Conservation (phyloP, 306 rosid species). For the Clitoria ternatea region DNA sequence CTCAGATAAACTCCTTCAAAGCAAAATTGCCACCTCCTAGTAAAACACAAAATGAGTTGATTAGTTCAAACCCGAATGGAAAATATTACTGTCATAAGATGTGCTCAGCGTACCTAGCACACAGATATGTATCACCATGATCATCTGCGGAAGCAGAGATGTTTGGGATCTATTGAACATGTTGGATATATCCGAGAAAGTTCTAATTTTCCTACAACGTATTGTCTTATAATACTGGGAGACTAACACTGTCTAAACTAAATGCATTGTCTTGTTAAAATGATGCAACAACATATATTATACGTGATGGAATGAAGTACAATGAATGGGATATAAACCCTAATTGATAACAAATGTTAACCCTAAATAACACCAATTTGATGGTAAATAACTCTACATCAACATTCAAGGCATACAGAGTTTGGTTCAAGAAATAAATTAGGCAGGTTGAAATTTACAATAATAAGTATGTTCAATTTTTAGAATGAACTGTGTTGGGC, state of each 20-base stretch:
- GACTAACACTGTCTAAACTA: not conserved
- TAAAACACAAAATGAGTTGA: no score
- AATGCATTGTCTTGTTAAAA: not conserved
- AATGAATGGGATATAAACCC: not conserved
- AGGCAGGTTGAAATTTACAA: not conserved
- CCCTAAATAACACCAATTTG: not conserved
- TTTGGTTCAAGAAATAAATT: not conserved
- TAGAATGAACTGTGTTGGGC: not conserved
- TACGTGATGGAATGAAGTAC: not conserved
- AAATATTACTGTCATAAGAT: not conserved
- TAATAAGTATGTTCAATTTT: not conserved
- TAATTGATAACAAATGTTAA: not conserved
- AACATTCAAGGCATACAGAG: not conserved
- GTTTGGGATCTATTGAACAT: not conserved
- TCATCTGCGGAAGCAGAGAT: not conserved
- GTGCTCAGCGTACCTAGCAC: not conserved
- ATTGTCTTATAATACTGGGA: not conserved
- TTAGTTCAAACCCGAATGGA: not conserved
- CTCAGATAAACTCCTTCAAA: no score
- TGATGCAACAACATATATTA: not conserved
- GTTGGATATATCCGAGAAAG: not conserved
- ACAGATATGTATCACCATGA: not conserved
- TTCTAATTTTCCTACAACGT: not conserved
- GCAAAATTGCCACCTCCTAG: no score
- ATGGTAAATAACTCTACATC: not conserved